Evolutionary conservation across 129 eudicot genomes (phyloP).

Genomic region (carrot (Daucus carota)): DH1_v3.0 NC_030382.2:48026001-48026500

Average conservation of each 20-base stretch:
- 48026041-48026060: constrained; percentile 13
- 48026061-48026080: constrained; percentile 10
- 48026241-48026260: constrained; percentile 15
- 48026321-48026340: neutral
- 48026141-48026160: neutral
- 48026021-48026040: constrained; percentile 12
- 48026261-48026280: constrained; percentile 3
- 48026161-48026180: constrained; percentile 7
- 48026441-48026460: constrained; percentile 16
- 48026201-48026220: constrained; percentile 9
- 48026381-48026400: constrained; percentile 72
- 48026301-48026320: constrained; percentile 1
- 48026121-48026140: neutral
- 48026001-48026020: constrained; percentile 2
- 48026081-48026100: constrained; percentile 5
- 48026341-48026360: too few species aligned
- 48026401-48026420: constrained; percentile 55
- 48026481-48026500: constrained; percentile 1
- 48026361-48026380: constrained; percentile 68
- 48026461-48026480: constrained; percentile 3
- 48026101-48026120: neutral
- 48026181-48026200: constrained; percentile 12
- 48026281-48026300: neutral
- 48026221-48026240: constrained; percentile 27
- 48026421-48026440: constrained; percentile 56